These are phyloP conservation scores for Penicillium sp. DNA, from an alignment of 2,329 filamentous ascomycete genomes.

Conservation along the genomic window DNA sequence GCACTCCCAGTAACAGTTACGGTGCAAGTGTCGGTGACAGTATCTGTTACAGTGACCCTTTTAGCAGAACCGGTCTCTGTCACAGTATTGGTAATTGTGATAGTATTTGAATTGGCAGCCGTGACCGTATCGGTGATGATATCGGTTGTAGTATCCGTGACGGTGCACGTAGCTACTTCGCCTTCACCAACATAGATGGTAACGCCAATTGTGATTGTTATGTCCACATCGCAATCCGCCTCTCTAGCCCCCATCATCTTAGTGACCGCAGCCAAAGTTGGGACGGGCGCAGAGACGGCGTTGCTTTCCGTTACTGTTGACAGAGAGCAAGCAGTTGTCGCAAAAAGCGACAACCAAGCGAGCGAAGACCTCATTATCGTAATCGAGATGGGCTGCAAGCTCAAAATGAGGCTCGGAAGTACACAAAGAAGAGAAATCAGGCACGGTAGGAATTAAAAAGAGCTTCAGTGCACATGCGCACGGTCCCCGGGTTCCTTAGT, in stretches of 20 bases:
- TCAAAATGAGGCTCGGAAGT: not conserved
- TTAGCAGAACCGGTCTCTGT: not conserved
- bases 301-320: not conserved
- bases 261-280: slow-evolving; percentile 2
- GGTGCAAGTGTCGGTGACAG: slow-evolving; percentile 2
- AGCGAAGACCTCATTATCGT: slow-evolving; percentile 10
- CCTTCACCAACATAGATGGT: slow-evolving; percentile 10
- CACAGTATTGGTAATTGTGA: slow-evolving; percentile 1
- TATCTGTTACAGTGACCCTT: not conserved
- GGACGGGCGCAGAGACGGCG: not conserved
- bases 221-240: not conserved
- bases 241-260: not conserved
- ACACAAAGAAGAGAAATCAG: not conserved
- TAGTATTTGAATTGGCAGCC: not conserved
- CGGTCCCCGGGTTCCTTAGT: not conserved
- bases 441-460: not conserved
- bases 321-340: not conserved
- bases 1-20: not conserved
- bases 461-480: not conserved
- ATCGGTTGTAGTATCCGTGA: not conserved
- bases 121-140: slow-evolving; percentile 1
- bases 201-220: slow-evolving; percentile 5
- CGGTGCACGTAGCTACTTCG: not conserved
- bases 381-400: not conserved
- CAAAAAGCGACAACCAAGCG: slow-evolving; percentile 13